These are phyloP conservation scores for Gentiana dahurica DNA, from an alignment of 257 asterid species.

Conservation along the genomic window DNA sequence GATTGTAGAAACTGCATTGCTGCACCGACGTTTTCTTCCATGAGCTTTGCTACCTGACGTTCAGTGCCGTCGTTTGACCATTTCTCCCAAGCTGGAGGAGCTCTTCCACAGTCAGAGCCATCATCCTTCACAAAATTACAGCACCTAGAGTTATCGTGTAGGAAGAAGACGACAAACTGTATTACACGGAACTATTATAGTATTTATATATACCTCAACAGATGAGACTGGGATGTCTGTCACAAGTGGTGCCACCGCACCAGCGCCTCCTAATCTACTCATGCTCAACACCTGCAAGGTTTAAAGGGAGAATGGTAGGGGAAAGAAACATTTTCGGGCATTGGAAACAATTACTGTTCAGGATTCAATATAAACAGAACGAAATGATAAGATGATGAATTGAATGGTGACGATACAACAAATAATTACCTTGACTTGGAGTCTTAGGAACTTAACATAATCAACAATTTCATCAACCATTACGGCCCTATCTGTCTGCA, in stretches of 20 bases:
- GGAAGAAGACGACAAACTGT: neutral
- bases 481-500: slow-evolving; percentile 95
- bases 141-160: neutral
- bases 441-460: slow-evolving; percentile 92
- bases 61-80: slow-evolving; percentile 99
- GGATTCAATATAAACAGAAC: too few relatives aligned
- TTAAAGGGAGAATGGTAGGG: too few relatives aligned
- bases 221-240: slow-evolving; percentile 83
- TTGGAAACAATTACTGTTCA: too few relatives aligned
- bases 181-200: neutral
- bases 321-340: too few relatives aligned
- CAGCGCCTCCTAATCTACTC: slow-evolving; percentile 99
- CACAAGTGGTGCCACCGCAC: slow-evolving; percentile 97
- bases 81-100: slow-evolving; percentile 94
- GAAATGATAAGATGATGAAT: neutral
- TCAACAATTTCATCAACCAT: slow-evolving; percentile 98
- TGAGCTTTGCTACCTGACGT: slow-evolving; percentile 88
- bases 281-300: slow-evolving; percentile 84
- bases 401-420: neutral
- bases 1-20: slow-evolving; percentile 99
- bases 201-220: slow-evolving; percentile 41
- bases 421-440: slow-evolving; percentile 77
- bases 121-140: slow-evolving; percentile 46
- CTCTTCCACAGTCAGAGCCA: slow-evolving; percentile 47
- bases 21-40: slow-evolving; percentile 97